phyloP scores from a whole-genome alignment of 441 rosid species.

The Melastoma candidum region DNA sequence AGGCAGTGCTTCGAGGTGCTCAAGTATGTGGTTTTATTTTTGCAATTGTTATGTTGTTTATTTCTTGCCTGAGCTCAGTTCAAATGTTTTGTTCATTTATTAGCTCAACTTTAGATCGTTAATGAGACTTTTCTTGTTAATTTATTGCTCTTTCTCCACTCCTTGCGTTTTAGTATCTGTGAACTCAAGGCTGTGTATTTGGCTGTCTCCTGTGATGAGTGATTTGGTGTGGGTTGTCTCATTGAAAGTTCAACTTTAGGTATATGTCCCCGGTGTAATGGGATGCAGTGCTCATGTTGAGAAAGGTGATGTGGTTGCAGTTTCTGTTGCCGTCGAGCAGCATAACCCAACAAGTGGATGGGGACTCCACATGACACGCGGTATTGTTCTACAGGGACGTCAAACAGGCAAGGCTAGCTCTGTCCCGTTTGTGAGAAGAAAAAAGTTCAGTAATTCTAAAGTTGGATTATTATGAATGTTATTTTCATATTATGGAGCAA shows the following conservation, averaged over 20 bases:
- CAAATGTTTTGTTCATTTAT: too few relatives aligned
- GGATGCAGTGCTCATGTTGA: constrained; percentile 97
- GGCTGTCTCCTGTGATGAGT: too few relatives aligned
- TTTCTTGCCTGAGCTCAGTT: not conserved
- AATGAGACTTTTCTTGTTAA: too few relatives aligned
- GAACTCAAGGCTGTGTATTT: too few relatives aligned
- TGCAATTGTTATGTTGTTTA: not conserved
- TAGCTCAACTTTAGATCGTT: too few relatives aligned
- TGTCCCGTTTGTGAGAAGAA: too few relatives aligned
- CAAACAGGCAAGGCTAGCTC: constrained; percentile 42
- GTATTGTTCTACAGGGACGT: constrained; percentile 76
- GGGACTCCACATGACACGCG: constrained; percentile 80
- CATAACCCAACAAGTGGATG: constrained; percentile 58
- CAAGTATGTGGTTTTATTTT: constrained; percentile 38
- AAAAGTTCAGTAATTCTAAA: too few relatives aligned
- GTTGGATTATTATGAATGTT: too few relatives aligned
- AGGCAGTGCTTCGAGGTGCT: constrained; percentile 97
- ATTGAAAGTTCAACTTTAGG: constrained; percentile 35
- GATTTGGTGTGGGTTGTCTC: not conserved
- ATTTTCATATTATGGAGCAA: too few relatives aligned
- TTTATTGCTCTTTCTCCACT: constrained; percentile 8
- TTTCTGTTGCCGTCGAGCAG: constrained; percentile 87
- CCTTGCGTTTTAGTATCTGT: too few relatives aligned
- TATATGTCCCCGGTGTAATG: constrained; percentile 90
- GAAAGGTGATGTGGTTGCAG: constrained; percentile 86